Base-by-base conservation (phyloP, 2,329 filamentous ascomycete genomes). In the Gremmenia infestans region DNA sequence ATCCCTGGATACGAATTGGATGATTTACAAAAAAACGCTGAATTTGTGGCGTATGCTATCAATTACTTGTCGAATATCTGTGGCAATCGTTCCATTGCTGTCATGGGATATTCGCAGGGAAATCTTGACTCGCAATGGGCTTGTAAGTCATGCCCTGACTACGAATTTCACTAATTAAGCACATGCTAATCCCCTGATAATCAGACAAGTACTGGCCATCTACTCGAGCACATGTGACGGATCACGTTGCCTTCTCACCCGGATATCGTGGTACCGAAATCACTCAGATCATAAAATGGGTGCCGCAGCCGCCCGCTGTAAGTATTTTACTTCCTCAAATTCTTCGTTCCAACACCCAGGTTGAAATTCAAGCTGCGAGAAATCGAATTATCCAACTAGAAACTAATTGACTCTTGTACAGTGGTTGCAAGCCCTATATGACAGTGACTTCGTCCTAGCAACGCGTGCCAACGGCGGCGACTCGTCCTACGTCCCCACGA, bases 21-120 rank as follows among this genome's bases (percentile, higher is more conserved):
- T 22, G 79, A 84, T 55, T 73, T 72, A 0, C 80, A 82, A 60
- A 59, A 69, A 28, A 82, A 78, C 60, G 69, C 77, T 4, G 80
- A 83, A 65, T 82, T 79, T 60, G 74, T 81, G 40, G 78, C 79
- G 3, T 82, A 84, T 65, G 79, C 80, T 5, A 78, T 83, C 57
- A 80, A 83, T 69, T 83, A 83, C 68, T 73, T 82, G 55, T 40
- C 39, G 39, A 67, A 71, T 28, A 70, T 67, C 36, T 67, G 79
- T 14, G 60, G 52, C 5, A 40, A 37, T 22, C 58, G 72, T 15
- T 71, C 75, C 19, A 68, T 79, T 6, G 70, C 72, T 17, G 69
- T 81, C 19, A 67, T 82, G n/a, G 73, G 72, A 14, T 83, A 77
- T 78, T 81, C 78, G 0, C 80, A 84, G 67, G 81, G 81, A 15